Conservation (phyloP, 495 filamentous ascomycete genomes). For the Ramalina peruviana region DNA sequence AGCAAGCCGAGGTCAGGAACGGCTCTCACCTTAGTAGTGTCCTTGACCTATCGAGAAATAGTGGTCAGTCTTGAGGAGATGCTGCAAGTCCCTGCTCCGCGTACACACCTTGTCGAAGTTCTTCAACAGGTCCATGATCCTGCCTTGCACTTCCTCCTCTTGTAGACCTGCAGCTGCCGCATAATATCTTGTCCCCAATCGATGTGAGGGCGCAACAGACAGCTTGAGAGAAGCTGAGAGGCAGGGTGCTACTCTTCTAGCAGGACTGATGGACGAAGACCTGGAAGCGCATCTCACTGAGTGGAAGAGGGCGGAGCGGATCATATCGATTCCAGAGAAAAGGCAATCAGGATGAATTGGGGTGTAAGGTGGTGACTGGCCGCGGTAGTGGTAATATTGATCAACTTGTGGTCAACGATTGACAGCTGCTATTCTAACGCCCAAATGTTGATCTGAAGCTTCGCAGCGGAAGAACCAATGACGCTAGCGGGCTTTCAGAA, state of each 20-base stretch:
- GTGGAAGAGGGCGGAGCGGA: constrained; percentile 69
- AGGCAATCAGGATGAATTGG: too few species aligned
- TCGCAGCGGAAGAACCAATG: background rate
- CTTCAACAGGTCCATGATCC: constrained; percentile 82
- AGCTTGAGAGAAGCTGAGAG: constrained; percentile 34
- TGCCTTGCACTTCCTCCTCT: constrained; percentile 75
- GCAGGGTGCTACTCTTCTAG: constrained; percentile 27
- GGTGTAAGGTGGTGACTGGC: too few species aligned
- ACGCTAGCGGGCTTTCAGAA: background rate
- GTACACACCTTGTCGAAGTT: constrained; percentile 90
- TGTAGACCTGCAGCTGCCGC: constrained; percentile 63
- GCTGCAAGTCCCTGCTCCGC: background rate
- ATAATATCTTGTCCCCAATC: constrained; percentile 64
- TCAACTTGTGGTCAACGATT: too few species aligned
- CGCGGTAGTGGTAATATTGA: too few species aligned
- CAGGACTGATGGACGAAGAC: constrained; percentile 3
- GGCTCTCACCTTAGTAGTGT: constrained; percentile 53
- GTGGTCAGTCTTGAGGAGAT: constrained; percentile 16
- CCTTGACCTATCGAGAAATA: constrained; percentile 44
- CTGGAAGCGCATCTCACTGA: constrained; percentile 29
- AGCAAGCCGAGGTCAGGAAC: background rate
- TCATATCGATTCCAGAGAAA: constrained; percentile 43
- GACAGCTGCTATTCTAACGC: background rate
- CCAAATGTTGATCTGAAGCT: background rate
- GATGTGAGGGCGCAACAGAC: constrained; percentile 39